These are phyloP conservation scores for Acacia melanoxylon DNA, from an alignment of 306 rosid species.

Conservation along the genomic window DNA sequence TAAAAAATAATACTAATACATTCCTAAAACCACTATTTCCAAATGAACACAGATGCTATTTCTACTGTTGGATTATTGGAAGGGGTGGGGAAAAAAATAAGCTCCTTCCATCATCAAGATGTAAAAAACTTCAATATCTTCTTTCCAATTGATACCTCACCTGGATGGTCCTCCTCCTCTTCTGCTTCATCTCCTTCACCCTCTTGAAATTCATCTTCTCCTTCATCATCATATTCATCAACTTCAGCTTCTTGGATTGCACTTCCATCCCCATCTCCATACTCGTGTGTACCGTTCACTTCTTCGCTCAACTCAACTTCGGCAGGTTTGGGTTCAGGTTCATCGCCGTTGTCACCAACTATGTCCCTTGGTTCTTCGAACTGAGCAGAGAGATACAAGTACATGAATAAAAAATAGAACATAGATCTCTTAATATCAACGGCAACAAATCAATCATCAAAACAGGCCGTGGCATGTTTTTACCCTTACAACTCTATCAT, in stretches of 20 bases:
- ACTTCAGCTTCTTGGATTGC: conserved; percentile 42
- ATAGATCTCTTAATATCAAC: background rate
- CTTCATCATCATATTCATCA: conserved; percentile 44
- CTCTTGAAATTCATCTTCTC: conserved; percentile 33
- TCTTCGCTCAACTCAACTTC: conserved; percentile 41
- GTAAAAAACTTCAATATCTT: conserved; percentile 74
- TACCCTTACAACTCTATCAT: conserved; percentile 72
- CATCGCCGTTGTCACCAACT: conserved; percentile 44
- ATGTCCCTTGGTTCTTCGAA: conserved; percentile 47
- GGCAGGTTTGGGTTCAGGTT: conserved; percentile 39
- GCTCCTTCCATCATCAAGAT: conserved; percentile 37
- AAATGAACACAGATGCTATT: conserved; percentile 26
- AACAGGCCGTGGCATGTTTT: conserved; percentile 16
- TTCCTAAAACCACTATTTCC: conserved; percentile 30
- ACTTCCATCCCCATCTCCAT: conserved; percentile 50
- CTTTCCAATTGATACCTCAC: conserved; percentile 62
- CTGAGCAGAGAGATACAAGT: conserved; percentile 42
- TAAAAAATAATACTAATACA: conserved; percentile 7
- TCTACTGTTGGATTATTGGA: conserved; percentile 9
- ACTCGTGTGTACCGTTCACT: conserved; percentile 41
- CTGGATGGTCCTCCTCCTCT: conserved; percentile 46
- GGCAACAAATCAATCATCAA: conserved; percentile 17
- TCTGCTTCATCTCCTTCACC: conserved; percentile 28
- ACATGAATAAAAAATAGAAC: background rate
- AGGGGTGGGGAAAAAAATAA: background rate